Percentiles rank a stretch among this genome's conserved stretches.
Evolutionary conservation across 192 early-diverging fungal genomes (phyloP).

Genomic region (Gamsiella multidivaricata): DNA sequence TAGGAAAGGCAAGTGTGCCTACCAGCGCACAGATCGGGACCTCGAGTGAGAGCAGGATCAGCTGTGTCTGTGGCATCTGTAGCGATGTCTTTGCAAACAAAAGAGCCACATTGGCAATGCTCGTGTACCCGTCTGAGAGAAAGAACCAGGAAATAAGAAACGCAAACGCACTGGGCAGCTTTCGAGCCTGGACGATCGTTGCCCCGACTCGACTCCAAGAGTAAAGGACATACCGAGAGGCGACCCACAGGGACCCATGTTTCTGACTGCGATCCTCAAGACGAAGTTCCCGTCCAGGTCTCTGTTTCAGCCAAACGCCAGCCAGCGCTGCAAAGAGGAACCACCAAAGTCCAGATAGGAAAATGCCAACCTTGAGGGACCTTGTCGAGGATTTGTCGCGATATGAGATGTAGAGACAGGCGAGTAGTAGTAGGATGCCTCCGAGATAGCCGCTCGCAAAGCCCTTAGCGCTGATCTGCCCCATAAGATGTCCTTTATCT

Average conservation of each 20-base stretch:
- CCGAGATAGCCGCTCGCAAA: conserved; percentile 60
- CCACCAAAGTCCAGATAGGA: conserved; percentile 67
- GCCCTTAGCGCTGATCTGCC: conserved; percentile 57
- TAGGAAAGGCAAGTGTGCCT: conserved; percentile 62
- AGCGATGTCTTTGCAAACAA: conserved; percentile 70
- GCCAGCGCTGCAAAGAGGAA: conserved; percentile 57
- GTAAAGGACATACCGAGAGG: conserved; percentile 44
- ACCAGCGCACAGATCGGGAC: conserved; percentile 64
- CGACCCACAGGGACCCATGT: conserved; percentile 32
- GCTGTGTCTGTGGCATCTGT: conserved; percentile 50
- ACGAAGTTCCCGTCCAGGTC: conserved; percentile 61
- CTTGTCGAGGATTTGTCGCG: conserved; percentile 36
- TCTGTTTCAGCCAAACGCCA: conserved; percentile 48
- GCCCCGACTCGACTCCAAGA: conserved; percentile 55
- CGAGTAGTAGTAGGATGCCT: conserved; percentile 56
- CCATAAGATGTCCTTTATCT: conserved; percentile 49
- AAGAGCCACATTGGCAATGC: conserved; percentile 64
- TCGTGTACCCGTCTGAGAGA: conserved; percentile 70
- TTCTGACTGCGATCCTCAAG: conserved; percentile 27
- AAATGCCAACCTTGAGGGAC: conserved; percentile 57
- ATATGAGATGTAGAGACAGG: conserved; percentile 57
- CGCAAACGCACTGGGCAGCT: conserved; percentile 63
- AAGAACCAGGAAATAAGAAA: conserved; percentile 76
- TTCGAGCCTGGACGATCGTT: conserved; percentile 56
- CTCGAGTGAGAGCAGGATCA: conserved; percentile 64